Evolutionary conservation across 257 asterid genomes (phyloP), one percentile per base, ranked within the genome.

Genomic region (Lycium ferocissimum): DNA sequence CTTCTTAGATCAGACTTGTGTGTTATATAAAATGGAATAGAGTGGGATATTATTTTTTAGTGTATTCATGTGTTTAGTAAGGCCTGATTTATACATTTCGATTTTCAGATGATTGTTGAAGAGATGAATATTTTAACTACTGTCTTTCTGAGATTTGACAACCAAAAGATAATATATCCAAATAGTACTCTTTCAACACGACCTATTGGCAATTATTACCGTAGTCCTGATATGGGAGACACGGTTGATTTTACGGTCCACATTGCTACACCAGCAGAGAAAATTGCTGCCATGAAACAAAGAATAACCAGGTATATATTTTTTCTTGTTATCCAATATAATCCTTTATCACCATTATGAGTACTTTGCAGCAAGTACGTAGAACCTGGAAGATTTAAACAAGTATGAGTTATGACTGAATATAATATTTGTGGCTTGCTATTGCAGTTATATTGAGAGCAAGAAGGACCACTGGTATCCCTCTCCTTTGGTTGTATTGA

Each of bases 91-190:
- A 9, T 83, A 10, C 18, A 2, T 79, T 22, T 47, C 43, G 20
- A 49, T 62, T 43, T 61, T 20, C 94, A 95, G 99, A 89, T 95
- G 96, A 35, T 95, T 70, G 99, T 95, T 13, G 99, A 95, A 87
- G 99, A 95, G 86, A 94, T 94, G 98, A 96, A 96, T 90, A 96
- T 96, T 86, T 86, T 96, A 86, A 93, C 94, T 4, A 95, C 98
- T 0, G 88, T 95, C 9, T 95, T 95, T 81, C 53, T 95, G 86
- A 91, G 97, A 79, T 90, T 6, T 6, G 98, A 95, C 92, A 89
- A 95, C 81, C 89, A 87, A 88, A 95, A 94, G 95, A 89, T 93
- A 49, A 65, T 88, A 17, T 92, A 85, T 69, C 98, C 97, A 18
- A 95, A 95, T 40, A 92, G 88, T 15, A 93, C 93, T 54, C 98